Base-by-base conservation (phyloP, 352 stramenopile genomes). In the Phytophthora agathidicida region DNA sequence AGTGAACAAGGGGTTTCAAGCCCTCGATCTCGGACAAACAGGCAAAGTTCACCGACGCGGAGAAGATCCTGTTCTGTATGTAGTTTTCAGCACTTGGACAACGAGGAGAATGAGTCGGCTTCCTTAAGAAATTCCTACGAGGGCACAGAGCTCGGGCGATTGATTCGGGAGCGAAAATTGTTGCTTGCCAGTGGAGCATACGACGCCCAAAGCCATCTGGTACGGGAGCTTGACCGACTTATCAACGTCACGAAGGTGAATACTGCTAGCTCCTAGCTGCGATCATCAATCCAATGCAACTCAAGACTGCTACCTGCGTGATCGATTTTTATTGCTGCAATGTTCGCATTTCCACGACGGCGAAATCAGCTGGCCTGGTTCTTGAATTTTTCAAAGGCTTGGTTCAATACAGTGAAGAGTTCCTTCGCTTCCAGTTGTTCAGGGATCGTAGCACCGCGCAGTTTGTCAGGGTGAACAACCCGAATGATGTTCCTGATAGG, bases 351-450 rank as follows among this genome's bases (percentile, higher is more conserved):
- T 37, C 14, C n/a, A 35, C 30, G 35, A 16, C 6, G 11, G 19
- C 37, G 38, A 13, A 49, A 16, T 67, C 17, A 70, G 35, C 24
- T 68, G 45, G 55, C n/a, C 47, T 72, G 57, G 45, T 68, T 75
- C 60, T 95, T 94, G 49, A 90, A 93, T 48, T 83, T 86, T 51
- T 96, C 85, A 58, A 94, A 96, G n/a, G 83, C 83, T 60, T 94
- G 80, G 55, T 94, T 96, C 24, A 94, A 63, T 31, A 94, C 80
- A 14, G 86, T 96, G 63, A 96, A 96, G 20, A 96, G 73, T 53
- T 94, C 87, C 22, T 93, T 91, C 4, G 87, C 85, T 59, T 92
- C 87, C 7, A 94, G 51, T 41, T 96, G 85, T 26, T 96, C 83
- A n/a, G 81, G 33, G 32, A 96, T 72, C 5, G 77, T 86, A 11